Base-by-base conservation (phyloP, 345 rosid genomes). In the Orychophragmus violaceus region DNA sequence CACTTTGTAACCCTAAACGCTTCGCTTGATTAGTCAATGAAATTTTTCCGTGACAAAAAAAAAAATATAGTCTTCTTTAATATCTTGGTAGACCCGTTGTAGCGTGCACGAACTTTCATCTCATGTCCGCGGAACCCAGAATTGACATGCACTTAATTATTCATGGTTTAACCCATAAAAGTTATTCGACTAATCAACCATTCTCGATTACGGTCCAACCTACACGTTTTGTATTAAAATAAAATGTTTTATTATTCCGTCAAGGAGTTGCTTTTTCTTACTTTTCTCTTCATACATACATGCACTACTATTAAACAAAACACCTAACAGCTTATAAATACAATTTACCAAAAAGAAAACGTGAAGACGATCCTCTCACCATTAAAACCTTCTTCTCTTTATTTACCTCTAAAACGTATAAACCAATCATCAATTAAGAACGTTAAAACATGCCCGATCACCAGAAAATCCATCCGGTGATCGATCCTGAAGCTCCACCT, bases 381-480 rank as follows among this genome's bases (percentile, higher is more conserved):
- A 68, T 59, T 48, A 44, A 30, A 21, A 22, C 45, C 4, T 28
- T 8, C 42, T 42, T 53, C 51, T 52, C 57, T 25, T 46, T 12
- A 23, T 33, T 27, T 51, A 51, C 56, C 56, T 51, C 33, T 8
- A 25, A 51, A 24, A 24, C 11, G 4, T 24, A 16, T 5, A 59
- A 59, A 48, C 24, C 13, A 45, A 57, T 18, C 59, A 37, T 49
- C 21, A 61, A 37, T 49, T 16, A 61, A 42, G 28, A 25, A 46
- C 64, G 11, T 39, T n/a, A 35, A 70, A 33, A 52, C 64, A 79
- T 84, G 88, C 79, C 95, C 27, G 91, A 84, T 28, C 88, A 78
- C 3, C 87, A 80, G 50, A 84, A 36, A 75, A 76, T 92, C 67
- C 84, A 89, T 64, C 98, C 98, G 0, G 69, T 79, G 7, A 76